Conservation (phyloP, 306 rosid species). For the Fragaria iinumae region DNA sequence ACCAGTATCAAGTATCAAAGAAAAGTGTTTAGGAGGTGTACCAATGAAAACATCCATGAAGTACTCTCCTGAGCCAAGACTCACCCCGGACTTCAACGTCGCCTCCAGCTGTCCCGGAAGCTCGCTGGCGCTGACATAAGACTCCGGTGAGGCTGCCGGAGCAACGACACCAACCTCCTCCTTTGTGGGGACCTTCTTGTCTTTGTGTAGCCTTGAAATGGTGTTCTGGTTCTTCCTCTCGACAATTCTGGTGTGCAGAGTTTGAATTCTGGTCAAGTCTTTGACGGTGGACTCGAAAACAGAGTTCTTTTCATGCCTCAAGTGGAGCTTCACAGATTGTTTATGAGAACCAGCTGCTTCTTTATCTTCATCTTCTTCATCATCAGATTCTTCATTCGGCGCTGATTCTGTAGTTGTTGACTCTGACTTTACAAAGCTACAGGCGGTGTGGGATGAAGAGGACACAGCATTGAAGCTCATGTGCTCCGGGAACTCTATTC, state of each 20-base stretch:
- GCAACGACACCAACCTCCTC: slow-evolving; percentile 12
- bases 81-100: slow-evolving; percentile 90
- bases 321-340: slow-evolving; percentile 60
- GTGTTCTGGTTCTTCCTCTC: slow-evolving; percentile 87
- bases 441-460: slow-evolving; percentile 52
- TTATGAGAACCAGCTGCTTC: slow-evolving; percentile 26
- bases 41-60: slow-evolving; percentile 96
- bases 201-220: slow-evolving; percentile 53
- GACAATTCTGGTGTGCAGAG: slow-evolving; percentile 58
- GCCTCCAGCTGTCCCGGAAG: slow-evolving; percentile 71
- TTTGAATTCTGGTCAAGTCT: slow-evolving; percentile 77
- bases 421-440: slow-evolving; percentile 42
- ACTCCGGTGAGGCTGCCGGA: slow-evolving; percentile 51
- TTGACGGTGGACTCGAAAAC: slow-evolving; percentile 47
- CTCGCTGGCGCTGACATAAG: slow-evolving; percentile 19
- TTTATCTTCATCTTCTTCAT: slow-evolving; percentile 22
- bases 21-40: slow-evolving; percentile 87
- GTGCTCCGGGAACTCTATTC: slow-evolving; percentile 63
- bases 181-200: slow-evolving; percentile 22
- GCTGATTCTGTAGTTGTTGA: slow-evolving; percentile 15
- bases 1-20: slow-evolving; percentile 90
- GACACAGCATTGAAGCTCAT: slow-evolving; percentile 58
- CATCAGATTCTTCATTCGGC: slow-evolving; percentile 22
- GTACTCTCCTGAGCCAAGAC: slow-evolving; percentile 93
- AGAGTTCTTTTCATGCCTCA: slow-evolving; percentile 49